Percentiles rank a stretch among this genome's conserved stretches.
Evolutionary conservation across 1,139 yeast species (phyloP).

Genomic region (Geotrichum restrictum): DNA sequence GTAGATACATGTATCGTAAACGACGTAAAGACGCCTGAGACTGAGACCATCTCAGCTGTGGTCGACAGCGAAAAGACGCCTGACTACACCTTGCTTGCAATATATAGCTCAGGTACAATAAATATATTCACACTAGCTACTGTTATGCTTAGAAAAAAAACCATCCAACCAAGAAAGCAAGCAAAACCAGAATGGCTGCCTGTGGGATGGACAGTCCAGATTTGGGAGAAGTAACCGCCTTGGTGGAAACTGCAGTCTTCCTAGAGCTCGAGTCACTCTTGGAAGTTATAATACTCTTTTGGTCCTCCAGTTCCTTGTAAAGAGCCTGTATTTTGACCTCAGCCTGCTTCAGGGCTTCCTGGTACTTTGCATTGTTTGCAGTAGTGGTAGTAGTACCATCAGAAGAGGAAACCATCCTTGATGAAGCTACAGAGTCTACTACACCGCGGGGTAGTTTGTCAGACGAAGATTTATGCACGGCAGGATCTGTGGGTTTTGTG

Average conservation of each 20-base stretch:
- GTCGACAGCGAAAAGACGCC: background rate
- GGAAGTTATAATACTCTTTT: background rate
- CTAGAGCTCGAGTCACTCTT: background rate
- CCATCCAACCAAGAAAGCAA: constrained; percentile 58
- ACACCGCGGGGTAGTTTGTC: background rate
- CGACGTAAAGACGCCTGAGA: background rate
- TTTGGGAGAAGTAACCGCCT: background rate
- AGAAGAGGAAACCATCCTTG: constrained; percentile 1
- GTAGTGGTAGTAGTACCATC: background rate
- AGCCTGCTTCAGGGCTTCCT: constrained; percentile 13
- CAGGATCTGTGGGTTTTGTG: background rate
- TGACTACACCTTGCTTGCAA: too few relatives aligned
- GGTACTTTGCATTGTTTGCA: background rate
- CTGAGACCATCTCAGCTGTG: too few relatives aligned
- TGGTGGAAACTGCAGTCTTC: background rate
- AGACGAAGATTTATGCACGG: background rate
- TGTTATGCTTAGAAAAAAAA: constrained; percentile 44
- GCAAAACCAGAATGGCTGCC: constrained; percentile 47
- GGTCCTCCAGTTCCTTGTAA: constrained; percentile 7
- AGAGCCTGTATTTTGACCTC: constrained; percentile 11
- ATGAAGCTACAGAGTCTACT: background rate
- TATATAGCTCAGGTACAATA: background rate
- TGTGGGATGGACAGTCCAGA: constrained; percentile 50
- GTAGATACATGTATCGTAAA: background rate
- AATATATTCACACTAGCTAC: background rate